These are phyloP conservation scores for Globisporangium middletonii DNA, from an alignment of 352 stramenopile genomes.

Conservation along the genomic window DNA sequence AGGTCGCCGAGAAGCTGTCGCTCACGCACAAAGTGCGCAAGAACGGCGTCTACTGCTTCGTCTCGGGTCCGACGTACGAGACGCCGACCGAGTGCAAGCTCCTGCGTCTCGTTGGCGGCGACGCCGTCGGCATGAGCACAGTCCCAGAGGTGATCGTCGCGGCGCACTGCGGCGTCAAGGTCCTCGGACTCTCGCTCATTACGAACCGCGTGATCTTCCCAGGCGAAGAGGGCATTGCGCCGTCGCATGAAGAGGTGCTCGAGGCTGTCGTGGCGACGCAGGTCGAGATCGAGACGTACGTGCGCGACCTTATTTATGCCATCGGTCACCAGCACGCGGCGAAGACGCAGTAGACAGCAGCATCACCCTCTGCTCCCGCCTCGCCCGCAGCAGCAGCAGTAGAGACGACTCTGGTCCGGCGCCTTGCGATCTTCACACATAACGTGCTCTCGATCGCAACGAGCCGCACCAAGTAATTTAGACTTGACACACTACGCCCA, in stretches of 20 bases:
- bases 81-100: slow-evolving; percentile 92
- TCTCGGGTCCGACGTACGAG: slow-evolving; percentile 96
- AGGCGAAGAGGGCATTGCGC: slow-evolving; percentile 70
- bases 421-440: no score
- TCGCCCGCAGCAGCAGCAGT: no score
- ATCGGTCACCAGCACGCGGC: slow-evolving; percentile 31
- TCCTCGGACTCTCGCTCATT: slow-evolving; percentile 95
- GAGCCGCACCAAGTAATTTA: neutral
- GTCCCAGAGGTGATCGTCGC: slow-evolving; percentile 96
- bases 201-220: slow-evolving; percentile 92
- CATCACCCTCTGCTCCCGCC: no score
- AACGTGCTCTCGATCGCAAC: neutral
- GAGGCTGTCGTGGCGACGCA: slow-evolving; percentile 81
- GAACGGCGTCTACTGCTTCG: slow-evolving; percentile 94
- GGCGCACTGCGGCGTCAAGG: slow-evolving; percentile 91
- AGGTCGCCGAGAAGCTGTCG: slow-evolving; percentile 74
- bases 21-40: slow-evolving; percentile 79
- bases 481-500: neutral
- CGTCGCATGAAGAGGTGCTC: slow-evolving; percentile 92
- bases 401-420: no score
- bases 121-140: slow-evolving; percentile 96
- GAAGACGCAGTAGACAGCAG: slow-evolving; percentile 4
- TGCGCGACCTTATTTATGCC: slow-evolving; percentile 37
- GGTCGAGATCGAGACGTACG: slow-evolving; percentile 40
- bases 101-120: slow-evolving; percentile 87